Evolutionary conservation across 139 green algal species (phyloP).

Genomic region (Astrephomene gubernaculifera): DNA sequence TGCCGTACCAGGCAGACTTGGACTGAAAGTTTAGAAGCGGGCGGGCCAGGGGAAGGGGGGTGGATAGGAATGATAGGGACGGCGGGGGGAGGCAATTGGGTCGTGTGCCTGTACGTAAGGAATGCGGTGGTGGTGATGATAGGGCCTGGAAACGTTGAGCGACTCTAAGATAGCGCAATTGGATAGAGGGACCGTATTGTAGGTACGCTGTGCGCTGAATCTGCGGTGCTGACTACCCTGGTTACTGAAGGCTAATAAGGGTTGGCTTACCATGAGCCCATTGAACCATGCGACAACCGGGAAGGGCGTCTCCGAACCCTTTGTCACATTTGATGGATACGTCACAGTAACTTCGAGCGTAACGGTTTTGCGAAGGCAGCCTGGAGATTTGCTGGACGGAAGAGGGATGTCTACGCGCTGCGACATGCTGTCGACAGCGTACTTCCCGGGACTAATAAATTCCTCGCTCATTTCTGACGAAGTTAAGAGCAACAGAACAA

Average conservation of each 20-base stretch:
- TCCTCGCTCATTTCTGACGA: background rate
- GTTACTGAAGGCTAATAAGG: background rate
- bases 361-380: background rate
- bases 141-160: too few relatives aligned
- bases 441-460: background rate
- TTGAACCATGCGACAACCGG: slow-evolving; percentile 18
- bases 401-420: background rate
- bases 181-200: background rate
- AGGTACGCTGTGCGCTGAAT: background rate
- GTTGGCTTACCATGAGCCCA: background rate
- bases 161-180: background rate
- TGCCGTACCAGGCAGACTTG: background rate
- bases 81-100: background rate
- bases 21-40: too few relatives aligned
- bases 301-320: background rate
- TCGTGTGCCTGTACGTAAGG: background rate
- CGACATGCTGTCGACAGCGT: background rate
- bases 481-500: background rate
- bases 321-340: background rate
- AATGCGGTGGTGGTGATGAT: background rate
- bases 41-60: too few relatives aligned
- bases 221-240: background rate
- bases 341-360: slow-evolving; percentile 21
- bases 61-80: background rate
- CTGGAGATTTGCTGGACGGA: background rate